A percentile compares a stretch with the other conserved stretches of the same genome.
These are phyloP conservation scores for Lodderomyces theae DNA, from an alignment of 1,139 yeast genomes.

Conservation along the genomic window DNA sequence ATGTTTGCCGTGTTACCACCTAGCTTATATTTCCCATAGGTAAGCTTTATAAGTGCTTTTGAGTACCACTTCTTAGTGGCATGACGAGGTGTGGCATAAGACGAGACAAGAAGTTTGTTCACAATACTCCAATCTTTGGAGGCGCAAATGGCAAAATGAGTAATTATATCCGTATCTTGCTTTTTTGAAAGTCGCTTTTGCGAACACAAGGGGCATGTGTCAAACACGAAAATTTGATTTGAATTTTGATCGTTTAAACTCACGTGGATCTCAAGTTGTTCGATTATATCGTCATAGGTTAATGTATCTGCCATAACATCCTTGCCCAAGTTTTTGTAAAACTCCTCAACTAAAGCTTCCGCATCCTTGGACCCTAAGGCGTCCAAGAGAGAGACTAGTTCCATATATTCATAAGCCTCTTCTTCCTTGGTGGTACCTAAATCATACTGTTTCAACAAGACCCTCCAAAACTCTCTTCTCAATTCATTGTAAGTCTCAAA, in stretches of 20 bases:
- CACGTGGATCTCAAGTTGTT: slow-evolving; percentile 46
- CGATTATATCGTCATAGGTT: slow-evolving; percentile 55
- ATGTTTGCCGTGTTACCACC: slow-evolving; percentile 95
- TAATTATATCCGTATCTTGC: slow-evolving; percentile 65
- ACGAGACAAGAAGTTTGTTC: slow-evolving; percentile 60
- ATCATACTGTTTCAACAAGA: slow-evolving; percentile 53
- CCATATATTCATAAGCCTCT: slow-evolving; percentile 47
- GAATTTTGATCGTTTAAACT: slow-evolving; percentile 19
- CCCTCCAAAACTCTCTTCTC: slow-evolving; percentile 69
- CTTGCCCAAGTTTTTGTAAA: slow-evolving; percentile 43
- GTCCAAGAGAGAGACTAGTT: slow-evolving; percentile 57
- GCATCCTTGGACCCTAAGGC: slow-evolving; percentile 59
- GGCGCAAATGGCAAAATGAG: slow-evolving; percentile 86
- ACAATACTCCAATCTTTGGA: slow-evolving; percentile 75
- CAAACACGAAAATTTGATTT: slow-evolving; percentile 52
- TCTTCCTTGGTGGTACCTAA: slow-evolving; percentile 26
- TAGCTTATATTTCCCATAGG: slow-evolving; percentile 81
- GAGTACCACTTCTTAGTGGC: slow-evolving; percentile 91
- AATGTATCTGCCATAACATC: slow-evolving; percentile 50
- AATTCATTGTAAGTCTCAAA: slow-evolving; percentile 67
- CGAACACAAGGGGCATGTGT: slow-evolving; percentile 75
- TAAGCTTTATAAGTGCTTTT: slow-evolving; percentile 74
- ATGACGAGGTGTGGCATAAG: slow-evolving; percentile 74
- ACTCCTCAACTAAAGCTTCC: slow-evolving; percentile 42
- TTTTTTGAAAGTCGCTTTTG: slow-evolving; percentile 56